phyloP scores from a whole-genome alignment of 225 moss, liverwort and hornwort species.

The Sphagnum contortum region DNA sequence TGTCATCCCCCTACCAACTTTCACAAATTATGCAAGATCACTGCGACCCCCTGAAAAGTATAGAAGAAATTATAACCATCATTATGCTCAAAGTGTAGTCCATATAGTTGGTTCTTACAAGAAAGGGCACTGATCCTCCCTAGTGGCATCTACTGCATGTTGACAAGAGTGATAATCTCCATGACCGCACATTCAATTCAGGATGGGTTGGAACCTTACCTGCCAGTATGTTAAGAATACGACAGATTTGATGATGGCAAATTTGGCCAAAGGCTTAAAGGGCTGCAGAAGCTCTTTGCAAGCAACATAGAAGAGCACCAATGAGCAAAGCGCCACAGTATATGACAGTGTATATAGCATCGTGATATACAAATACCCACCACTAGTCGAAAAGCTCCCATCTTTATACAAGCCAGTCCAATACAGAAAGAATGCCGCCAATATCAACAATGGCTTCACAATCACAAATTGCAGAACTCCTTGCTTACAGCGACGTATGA shows the following conservation, averaged over 20 bases:
- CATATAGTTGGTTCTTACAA: no score
- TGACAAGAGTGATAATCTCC: no score
- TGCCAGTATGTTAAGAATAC: constrained; percentile 84
- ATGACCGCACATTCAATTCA: no score
- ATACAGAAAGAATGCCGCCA: constrained; percentile 56
- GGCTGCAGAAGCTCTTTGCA: constrained; percentile 78
- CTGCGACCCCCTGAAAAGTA: not conserved
- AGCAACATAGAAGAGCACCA: constrained; percentile 83
- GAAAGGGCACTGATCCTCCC: no score
- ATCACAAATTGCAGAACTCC: constrained; percentile 89
- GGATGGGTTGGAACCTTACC: constrained; percentile 26
- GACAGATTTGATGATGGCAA: constrained; percentile 86
- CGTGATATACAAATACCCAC: constrained; percentile 63
- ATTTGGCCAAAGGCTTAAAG: constrained; percentile 76
- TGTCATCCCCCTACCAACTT: not conserved
- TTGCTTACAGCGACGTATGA: constrained; percentile 74
- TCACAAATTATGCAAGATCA: not conserved
- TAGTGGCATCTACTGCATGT: no score
- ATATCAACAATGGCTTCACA: constrained; percentile 67
- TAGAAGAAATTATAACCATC: not conserved
- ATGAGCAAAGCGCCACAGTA: constrained; percentile 52
- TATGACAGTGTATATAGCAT: constrained; percentile 77
- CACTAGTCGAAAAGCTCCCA: constrained; percentile 51
- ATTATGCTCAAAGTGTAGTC: no score
- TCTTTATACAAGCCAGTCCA: constrained; percentile 48